Conservation (phyloP, 345 rosid species). For the Populus simonii region DNA sequence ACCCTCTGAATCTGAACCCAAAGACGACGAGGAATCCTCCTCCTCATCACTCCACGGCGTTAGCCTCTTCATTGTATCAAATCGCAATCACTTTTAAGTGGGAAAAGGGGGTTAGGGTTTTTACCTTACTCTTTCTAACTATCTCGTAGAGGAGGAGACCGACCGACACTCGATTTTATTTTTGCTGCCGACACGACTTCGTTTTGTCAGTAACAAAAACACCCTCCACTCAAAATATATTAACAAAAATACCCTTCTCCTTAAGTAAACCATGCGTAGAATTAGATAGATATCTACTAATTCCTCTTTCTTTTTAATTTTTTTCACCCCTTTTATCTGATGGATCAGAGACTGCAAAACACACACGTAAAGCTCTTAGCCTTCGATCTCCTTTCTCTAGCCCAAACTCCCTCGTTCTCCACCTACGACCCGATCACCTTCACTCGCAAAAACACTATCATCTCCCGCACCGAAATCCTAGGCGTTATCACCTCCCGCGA, state of each 20-base stretch:
- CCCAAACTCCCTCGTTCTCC: conserved; percentile 31
- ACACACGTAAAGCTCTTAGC: conserved; percentile 60
- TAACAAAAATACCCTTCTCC: not conserved
- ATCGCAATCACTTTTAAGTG: too few species aligned
- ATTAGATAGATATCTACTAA: not conserved
- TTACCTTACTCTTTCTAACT: too few species aligned
- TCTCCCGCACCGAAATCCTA: conserved; percentile 62
- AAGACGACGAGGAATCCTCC: conserved; percentile 39
- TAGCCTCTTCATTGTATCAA: conserved; percentile 50
- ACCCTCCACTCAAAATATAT: not conserved
- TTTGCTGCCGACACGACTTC: not conserved
- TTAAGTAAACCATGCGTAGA: not conserved
- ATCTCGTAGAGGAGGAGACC: too few species aligned
- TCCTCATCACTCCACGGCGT: conserved; percentile 50
- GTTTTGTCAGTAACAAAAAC: not conserved
- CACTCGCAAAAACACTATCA: conserved; percentile 24
- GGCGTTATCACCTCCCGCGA: conserved; percentile 62
- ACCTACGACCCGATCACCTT: conserved; percentile 34
- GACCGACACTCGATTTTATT: too few species aligned
- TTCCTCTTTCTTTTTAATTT: not conserved
- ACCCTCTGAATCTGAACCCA: conserved; percentile 36
- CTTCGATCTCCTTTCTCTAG: conserved; percentile 47
- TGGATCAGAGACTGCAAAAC: conserved; percentile 40
- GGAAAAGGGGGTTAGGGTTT: too few species aligned
- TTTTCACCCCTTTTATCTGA: not conserved